Base-by-base conservation (phyloP, 1,284 basidiomycete species). In the Tilletia indica region DNA sequence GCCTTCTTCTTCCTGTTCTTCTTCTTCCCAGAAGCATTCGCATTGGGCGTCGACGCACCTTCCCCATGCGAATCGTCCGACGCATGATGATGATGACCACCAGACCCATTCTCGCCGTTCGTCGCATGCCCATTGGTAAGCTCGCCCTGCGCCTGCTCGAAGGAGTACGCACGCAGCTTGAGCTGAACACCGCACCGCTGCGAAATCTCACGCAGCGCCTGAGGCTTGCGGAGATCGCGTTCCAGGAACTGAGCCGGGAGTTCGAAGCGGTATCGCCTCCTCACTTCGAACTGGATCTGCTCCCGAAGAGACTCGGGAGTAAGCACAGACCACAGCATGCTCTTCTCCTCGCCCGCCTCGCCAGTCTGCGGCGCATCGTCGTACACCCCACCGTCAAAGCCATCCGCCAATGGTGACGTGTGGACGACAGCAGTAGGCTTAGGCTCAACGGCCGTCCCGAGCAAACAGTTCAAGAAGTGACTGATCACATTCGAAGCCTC, bases 381-480 rank as follows among this genome's bases (percentile, higher is more conserved):
- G 4, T 64, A 64, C 9, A 64, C 61, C 19, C 61, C 61, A 12
- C 48, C 51, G 3, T 68, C 68, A 2, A 49, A 54, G 34, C 25
- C 66, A 31, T 76, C 77, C 19, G 71, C 74, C 19, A 81, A 72
- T 0, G 78, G 77, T 63, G 78, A 76, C 12, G 61, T 58, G 21
- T 66, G 38, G 25, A 71, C 74, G 4, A 69, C 74, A 16, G 87
- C 84, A 61, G 82, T 77, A 12, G 87, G 87, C 9, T 80, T 76
- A 19, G 86, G 67, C 78, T 87, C 86, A 73, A 85, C 68, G 6
- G 78, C 79, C 9, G 85, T 77, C 67, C 88, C 88, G n/a, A 89
- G 78, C 4, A 89, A 85, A 76, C 88, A 89, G 85, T 89, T 89
- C 82, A 88, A 85, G 86, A 88, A 88, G 84, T 89, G 88, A 16